Percentiles rank a stretch among this genome's conserved stretches.
Conservation (phyloP, 2,329 filamentous ascomycete genomes). For the Fusarium nisikadoi region DNA sequence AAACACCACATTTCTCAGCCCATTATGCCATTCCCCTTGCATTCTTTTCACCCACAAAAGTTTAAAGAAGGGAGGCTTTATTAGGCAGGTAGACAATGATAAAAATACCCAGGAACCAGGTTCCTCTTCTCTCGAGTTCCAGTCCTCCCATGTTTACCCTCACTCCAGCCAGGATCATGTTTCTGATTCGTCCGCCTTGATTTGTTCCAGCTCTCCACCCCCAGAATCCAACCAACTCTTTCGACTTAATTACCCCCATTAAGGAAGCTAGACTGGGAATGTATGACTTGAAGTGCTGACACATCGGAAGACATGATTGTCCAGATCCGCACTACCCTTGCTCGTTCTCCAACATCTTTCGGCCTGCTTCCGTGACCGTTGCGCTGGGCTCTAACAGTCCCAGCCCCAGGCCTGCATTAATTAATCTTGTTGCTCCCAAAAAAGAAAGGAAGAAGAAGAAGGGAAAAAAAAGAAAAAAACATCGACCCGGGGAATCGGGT, state of each 20-base stretch:
- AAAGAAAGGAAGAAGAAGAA: background rate
- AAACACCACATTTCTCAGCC: conserved; percentile 1
- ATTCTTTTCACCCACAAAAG: background rate
- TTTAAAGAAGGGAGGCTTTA: background rate
- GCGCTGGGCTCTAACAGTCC: background rate
- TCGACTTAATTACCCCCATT: background rate
- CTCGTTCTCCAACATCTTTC: background rate
- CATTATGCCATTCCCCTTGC: background rate
- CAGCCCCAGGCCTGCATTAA: background rate
- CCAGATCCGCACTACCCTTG: background rate
- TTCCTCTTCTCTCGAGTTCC: background rate
- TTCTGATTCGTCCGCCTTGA: conserved; percentile 29
- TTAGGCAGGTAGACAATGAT: background rate
- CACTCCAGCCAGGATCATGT: background rate
- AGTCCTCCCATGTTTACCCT: background rate
- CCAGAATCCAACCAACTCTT: conserved; percentile 9
- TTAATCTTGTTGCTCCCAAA: background rate
- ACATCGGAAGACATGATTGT: conserved; percentile 24
- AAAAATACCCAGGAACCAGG: conserved; percentile 1
- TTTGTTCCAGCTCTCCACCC: conserved; percentile 7
- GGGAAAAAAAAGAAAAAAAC: background rate
- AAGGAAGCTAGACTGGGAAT: background rate
- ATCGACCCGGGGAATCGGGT: background rate
- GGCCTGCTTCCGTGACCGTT: conserved; percentile 8
- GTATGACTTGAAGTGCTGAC: conserved; percentile 29